These are phyloP conservation scores for Mycocentrospora acerina DNA, from an alignment of 2,329 filamentous ascomycete species.

Conservation along the genomic window DNA sequence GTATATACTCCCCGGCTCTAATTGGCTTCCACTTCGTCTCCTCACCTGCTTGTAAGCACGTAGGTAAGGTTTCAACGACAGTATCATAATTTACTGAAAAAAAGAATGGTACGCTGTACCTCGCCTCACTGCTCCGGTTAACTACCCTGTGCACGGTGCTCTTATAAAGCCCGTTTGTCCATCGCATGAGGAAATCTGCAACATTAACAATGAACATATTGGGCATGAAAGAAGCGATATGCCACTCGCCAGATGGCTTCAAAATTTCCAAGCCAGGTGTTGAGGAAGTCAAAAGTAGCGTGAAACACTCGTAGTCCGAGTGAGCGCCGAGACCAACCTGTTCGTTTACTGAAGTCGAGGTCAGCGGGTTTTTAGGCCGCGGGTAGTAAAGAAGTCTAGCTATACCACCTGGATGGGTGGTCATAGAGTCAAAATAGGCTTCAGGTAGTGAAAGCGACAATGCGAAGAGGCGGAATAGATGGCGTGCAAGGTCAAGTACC, in stretches of 20 bases:
- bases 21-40: slow-evolving; percentile 39
- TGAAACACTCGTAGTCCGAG: slow-evolving; percentile 39
- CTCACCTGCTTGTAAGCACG: slow-evolving; percentile 38
- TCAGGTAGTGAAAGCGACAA: slow-evolving; percentile 42
- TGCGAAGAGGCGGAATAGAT: slow-evolving; percentile 46
- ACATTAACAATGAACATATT: slow-evolving; percentile 56
- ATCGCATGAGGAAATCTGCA: slow-evolving; percentile 54
- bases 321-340: slow-evolving; percentile 44
- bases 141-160: slow-evolving; percentile 54
- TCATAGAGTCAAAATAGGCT: slow-evolving; percentile 44
- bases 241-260: slow-evolving; percentile 33
- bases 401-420: slow-evolving; percentile 45
- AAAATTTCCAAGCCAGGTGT: slow-evolving; percentile 38
- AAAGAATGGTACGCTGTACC: slow-evolving; percentile 53
- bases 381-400: slow-evolving; percentile 45
- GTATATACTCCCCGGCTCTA: slow-evolving; percentile 43
- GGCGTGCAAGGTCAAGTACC: slow-evolving; percentile 42
- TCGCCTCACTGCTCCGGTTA: slow-evolving; percentile 42
- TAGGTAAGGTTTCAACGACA: slow-evolving; percentile 42
- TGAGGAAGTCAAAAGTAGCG: slow-evolving; percentile 31
- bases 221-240: slow-evolving; percentile 40
- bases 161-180: slow-evolving; percentile 53
- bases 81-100: slow-evolving; percentile 48
- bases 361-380: slow-evolving; percentile 24
- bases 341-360: slow-evolving; percentile 13